Conservation (phyloP, 2,329 filamentous ascomycete genomes). For the Fusarium austroafricanum region DNA sequence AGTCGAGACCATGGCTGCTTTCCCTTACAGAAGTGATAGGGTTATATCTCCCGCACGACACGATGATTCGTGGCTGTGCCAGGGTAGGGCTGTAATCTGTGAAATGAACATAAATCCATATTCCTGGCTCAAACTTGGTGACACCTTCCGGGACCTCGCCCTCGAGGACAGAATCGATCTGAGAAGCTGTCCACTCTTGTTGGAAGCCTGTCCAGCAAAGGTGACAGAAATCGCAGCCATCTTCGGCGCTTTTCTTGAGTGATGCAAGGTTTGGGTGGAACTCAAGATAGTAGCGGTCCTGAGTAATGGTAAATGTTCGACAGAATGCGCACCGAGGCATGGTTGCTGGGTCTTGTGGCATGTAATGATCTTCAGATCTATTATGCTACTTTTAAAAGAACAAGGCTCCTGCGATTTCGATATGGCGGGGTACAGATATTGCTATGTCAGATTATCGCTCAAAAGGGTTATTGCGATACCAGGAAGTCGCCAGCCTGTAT, state of each 20-base stretch:
- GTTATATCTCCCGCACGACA: neutral
- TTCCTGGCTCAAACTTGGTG: neutral
- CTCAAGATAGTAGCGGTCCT: neutral
- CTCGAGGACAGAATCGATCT: constrained; percentile 1
- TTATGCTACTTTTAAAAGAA: too few relatives aligned
- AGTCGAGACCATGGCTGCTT: neutral
- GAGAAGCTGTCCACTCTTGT: neutral
- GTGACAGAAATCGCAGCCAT: constrained; percentile 15
- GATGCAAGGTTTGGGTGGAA: constrained; percentile 9
- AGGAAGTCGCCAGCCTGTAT: too few relatives aligned
- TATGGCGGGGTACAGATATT: neutral
- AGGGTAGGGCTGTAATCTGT: neutral
- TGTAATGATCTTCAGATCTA: too few relatives aligned
- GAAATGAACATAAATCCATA: constrained; percentile 21
- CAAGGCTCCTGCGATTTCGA: neutral
- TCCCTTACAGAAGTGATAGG: neutral
- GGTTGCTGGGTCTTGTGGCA: neutral
- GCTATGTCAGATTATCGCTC: neutral
- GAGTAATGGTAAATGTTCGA: neutral
- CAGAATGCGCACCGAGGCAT: constrained; percentile 4
- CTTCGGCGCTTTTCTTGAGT: neutral
- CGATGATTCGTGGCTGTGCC: neutral
- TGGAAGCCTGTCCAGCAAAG: constrained; percentile 18
- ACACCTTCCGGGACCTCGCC: neutral
- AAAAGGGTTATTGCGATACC: too few relatives aligned